Evolutionary conservation across 1,284 basidiomycete species (phyloP).

Genomic region (Cryptococcus sp.): DNA sequence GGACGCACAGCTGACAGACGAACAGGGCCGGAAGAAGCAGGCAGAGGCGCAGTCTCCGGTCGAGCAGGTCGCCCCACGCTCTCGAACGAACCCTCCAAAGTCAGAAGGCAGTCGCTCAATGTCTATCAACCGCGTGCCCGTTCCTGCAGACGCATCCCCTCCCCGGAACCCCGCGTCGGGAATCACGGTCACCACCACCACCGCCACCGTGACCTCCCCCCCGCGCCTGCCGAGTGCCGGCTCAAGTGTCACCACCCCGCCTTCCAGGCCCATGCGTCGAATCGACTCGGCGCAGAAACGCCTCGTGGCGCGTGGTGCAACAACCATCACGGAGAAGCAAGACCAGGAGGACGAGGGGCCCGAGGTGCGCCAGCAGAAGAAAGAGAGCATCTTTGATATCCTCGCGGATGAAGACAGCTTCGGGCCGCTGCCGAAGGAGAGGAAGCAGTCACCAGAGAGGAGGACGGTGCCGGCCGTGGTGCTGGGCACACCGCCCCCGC

Average conservation of each 20-base stretch:
- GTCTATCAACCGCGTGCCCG: background rate
- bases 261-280: slow-evolving; percentile 4
- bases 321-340: slow-evolving; percentile 33
- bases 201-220: background rate
- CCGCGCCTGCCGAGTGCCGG: background rate
- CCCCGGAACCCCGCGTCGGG: background rate
- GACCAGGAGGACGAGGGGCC: slow-evolving; percentile 27
- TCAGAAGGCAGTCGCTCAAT: background rate
- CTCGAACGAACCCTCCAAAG: background rate
- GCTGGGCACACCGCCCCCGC: slow-evolving; percentile 33
- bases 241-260: background rate
- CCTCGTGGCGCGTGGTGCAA: slow-evolving; percentile 28
- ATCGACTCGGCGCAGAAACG: slow-evolving; percentile 11
- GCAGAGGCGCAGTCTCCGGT: slow-evolving; percentile 1
- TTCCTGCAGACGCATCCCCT: background rate
- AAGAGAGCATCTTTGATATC: slow-evolving; percentile 30
- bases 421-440: background rate
- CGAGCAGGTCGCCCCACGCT: background rate
- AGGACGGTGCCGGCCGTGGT: slow-evolving; percentile 41
- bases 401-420: background rate
- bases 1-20: background rate
- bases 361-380: slow-evolving; percentile 9
- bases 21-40: background rate
- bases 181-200: background rate
- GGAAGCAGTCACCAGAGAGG: background rate